Percentiles rank a stretch among this genome's conserved stretches.
Conservation (phyloP, 148 eudicot species). For the Vaccinium myrtillus region DNA sequence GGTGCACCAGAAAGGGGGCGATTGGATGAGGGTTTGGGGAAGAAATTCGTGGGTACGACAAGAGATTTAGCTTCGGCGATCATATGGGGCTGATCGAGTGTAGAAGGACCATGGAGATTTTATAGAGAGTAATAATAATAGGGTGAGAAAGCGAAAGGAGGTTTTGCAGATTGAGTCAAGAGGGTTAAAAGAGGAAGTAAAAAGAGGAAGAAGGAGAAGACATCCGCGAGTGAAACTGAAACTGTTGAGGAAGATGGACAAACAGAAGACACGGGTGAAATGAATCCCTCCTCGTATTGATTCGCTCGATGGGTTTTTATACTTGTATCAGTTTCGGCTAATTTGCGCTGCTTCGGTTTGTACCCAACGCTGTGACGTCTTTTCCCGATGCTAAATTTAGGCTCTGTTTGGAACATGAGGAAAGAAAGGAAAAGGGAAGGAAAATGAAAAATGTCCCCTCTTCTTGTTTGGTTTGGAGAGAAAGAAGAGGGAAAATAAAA, state of each 20-base stretch:
- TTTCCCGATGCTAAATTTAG: no score
- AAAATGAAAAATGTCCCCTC: no score
- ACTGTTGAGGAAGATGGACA: conserved; percentile 4
- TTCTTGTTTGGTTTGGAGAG: no score
- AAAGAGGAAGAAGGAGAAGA: not conserved
- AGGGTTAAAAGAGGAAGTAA: not conserved
- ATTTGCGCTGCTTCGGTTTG: no score
- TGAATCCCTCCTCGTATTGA: no score
- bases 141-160: not conserved
- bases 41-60: conserved; percentile 23
- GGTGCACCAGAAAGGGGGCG: not conserved
- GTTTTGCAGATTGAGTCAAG: not conserved
- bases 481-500: no score
- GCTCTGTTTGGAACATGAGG: no score
- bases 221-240: not conserved
- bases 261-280: not conserved
- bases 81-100: conserved; percentile 28
- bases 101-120: not conserved
- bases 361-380: no score
- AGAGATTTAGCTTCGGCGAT: conserved; percentile 23
- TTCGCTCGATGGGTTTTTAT: no score
- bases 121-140: not conserved
- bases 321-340: no score
- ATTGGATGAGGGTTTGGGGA: conserved; percentile 19
- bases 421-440: no score